Percentiles rank a stretch among this genome's conserved stretches.
phyloP scores from a whole-genome alignment of 192 early-diverging fungal genomes.

The Podochytrium sp. region DNA sequence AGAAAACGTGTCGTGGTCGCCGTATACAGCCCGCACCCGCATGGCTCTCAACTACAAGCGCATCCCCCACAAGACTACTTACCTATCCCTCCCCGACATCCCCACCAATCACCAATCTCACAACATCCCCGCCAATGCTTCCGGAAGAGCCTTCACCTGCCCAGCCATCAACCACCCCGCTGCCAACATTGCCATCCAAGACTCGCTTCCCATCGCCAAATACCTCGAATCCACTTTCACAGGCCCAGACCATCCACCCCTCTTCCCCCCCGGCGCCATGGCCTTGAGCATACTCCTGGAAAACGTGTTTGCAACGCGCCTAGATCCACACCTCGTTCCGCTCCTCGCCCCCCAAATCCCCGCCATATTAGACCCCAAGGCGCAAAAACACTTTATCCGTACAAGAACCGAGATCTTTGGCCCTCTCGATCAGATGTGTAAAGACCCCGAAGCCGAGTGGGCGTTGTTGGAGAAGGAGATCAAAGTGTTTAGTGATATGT shows the following conservation, averaged over 20 bases:
- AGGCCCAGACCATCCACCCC: neutral
- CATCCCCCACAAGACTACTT: conserved; percentile 11
- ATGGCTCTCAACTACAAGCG: conserved; percentile 5
- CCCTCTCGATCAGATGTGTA: neutral
- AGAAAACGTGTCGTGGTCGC: conserved; percentile 4
- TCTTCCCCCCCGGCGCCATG: neutral
- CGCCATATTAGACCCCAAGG: neutral
- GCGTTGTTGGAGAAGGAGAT: neutral
- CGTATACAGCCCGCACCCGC: conserved; percentile 1
- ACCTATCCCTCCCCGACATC: conserved; percentile 4
- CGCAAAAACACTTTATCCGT: neutral
- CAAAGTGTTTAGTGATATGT: neutral
- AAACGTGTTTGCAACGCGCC: neutral
- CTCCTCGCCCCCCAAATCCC: neutral
- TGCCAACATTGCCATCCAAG: neutral
- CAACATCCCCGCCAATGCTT: neutral
- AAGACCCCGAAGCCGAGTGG: conserved; percentile 4
- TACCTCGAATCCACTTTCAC: conserved; percentile 3
- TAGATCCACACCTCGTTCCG: neutral
- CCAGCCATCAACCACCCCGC: neutral
- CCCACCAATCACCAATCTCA: neutral
- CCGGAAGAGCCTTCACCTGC: neutral
- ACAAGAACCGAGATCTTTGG: neutral
- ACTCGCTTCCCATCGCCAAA: conserved; percentile 9
- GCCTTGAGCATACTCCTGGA: neutral